A percentile compares a stretch with the other conserved stretches of the same genome.
Conservation (phyloP, 1,284 basidiomycete genomes). For the Chalciporus piperatoides region DNA sequence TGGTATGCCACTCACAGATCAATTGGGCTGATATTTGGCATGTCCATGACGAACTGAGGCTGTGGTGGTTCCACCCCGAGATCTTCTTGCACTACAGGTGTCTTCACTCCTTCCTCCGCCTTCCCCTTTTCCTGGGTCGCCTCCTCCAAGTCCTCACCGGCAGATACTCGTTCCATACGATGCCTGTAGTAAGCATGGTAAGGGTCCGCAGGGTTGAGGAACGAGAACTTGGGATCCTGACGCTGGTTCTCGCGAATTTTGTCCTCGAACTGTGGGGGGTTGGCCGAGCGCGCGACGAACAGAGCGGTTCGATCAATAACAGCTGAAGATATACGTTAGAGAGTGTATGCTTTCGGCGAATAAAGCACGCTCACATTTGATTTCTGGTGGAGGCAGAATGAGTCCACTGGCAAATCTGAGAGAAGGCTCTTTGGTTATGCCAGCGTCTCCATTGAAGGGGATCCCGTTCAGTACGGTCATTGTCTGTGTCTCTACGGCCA, state of each 20-base stretch:
- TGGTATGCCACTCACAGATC: constrained; percentile 68
- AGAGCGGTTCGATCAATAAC: constrained; percentile 96
- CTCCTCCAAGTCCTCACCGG: constrained; percentile 73
- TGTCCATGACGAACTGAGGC: constrained; percentile 83
- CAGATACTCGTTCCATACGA: constrained; percentile 73
- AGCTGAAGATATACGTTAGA: constrained; percentile 43
- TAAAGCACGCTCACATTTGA: constrained; percentile 65
- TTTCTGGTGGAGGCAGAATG: constrained; percentile 90
- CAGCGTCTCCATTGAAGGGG: constrained; percentile 37
- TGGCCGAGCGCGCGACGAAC: constrained; percentile 90
- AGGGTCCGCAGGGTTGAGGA: constrained; percentile 91
- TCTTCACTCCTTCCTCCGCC: constrained; percentile 36
- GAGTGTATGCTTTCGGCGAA: background rate
- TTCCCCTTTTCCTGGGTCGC: constrained; percentile 45
- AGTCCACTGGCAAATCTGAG: constrained; percentile 75
- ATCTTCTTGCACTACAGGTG: constrained; percentile 42
- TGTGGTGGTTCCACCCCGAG: constrained; percentile 78
- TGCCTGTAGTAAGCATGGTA: constrained; percentile 97
- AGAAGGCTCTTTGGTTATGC: constrained; percentile 38
- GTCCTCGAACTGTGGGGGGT: constrained; percentile 88
- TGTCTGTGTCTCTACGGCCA: constrained; percentile 41
- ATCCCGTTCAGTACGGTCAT: constrained; percentile 37
- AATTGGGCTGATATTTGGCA: constrained; percentile 86
- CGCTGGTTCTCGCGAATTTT: constrained; percentile 94
- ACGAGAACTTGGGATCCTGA: constrained; percentile 94